These are phyloP conservation scores for Albifimbria verrucaria DNA, from an alignment of 2,329 filamentous ascomycete genomes.

Conservation along the genomic window DNA sequence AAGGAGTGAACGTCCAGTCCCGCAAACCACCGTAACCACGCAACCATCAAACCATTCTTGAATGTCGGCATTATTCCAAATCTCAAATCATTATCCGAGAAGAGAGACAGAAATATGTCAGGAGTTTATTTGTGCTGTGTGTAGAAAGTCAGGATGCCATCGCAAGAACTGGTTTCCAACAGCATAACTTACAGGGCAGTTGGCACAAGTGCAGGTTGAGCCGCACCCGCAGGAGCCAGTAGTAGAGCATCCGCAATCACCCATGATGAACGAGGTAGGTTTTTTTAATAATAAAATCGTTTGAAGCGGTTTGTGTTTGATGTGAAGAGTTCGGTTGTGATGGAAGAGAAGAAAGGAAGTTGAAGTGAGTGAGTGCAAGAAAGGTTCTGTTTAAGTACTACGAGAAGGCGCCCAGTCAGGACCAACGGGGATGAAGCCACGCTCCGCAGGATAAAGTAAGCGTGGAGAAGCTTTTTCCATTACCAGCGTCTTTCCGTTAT, in stretches of 20 bases:
- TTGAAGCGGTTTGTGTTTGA: slow-evolving; percentile 9
- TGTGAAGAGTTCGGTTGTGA: slow-evolving; percentile 6
- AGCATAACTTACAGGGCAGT: slow-evolving; percentile 37
- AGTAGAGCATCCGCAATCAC: slow-evolving; percentile 38
- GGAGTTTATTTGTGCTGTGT: background rate
- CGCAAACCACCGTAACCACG: background rate
- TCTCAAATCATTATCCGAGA: background rate
- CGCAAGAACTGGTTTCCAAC: background rate
- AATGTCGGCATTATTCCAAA: slow-evolving; percentile 6
- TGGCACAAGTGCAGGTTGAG: slow-evolving; percentile 36
- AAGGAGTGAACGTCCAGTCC: background rate
- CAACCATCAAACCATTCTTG: slow-evolving; percentile 8
- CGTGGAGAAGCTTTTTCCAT: no score
- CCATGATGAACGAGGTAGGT: slow-evolving; percentile 29
- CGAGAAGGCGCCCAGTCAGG: background rate
- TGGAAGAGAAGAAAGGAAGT: slow-evolving; percentile 1
- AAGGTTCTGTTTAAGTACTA: background rate
- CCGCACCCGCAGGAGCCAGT: slow-evolving; percentile 41
- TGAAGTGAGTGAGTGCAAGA: background rate
- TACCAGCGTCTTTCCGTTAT: no score
- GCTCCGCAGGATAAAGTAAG: background rate
- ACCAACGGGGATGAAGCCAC: background rate
- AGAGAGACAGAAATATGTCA: background rate
- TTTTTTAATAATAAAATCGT: no score
- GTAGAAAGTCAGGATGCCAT: no score